phyloP scores from a whole-genome alignment of 768 basidiomycete species.

The Tricholoma sp. region DNA sequence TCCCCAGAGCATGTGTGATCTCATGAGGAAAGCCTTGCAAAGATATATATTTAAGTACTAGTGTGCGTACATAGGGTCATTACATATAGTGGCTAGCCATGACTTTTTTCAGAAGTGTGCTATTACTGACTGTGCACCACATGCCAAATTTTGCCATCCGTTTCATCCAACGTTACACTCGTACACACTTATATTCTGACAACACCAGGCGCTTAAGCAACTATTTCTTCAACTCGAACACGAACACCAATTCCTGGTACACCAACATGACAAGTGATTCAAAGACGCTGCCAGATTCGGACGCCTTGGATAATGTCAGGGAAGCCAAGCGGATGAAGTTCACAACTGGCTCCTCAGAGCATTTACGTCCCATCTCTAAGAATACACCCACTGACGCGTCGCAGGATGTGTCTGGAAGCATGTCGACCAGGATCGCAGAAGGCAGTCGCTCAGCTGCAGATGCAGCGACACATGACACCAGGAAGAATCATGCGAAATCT shows the following conservation, averaged over 20 bases:
- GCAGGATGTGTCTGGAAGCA: not conserved
- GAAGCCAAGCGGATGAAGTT: not conserved
- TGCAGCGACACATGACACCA: not conserved
- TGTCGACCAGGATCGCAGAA: not conserved
- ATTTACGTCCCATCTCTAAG: not conserved
- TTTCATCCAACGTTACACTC: not conserved
- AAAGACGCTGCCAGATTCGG: not conserved
- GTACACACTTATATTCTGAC: not conserved
- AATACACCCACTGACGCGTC: not conserved
- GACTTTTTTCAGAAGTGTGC: too few relatives aligned
- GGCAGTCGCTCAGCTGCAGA: not conserved
- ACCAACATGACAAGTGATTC: not conserved
- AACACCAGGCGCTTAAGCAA: not conserved
- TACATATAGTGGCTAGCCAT: not conserved
- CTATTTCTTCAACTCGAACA: not conserved
- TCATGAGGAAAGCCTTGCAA: too few relatives aligned
- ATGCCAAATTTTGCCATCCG: not conserved
- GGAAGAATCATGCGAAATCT: not conserved
- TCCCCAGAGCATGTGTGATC: too few relatives aligned
- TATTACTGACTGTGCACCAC: not conserved
- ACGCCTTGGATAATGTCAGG: not conserved
- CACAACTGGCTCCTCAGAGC: not conserved
- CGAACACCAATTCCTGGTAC: not conserved
- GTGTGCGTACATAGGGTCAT: not conserved
- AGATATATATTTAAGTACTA: too few relatives aligned